Evolutionary conservation across 2,329 filamentous ascomycete species (phyloP).

Genomic region (Exophiala lecanii-corni): DNA sequence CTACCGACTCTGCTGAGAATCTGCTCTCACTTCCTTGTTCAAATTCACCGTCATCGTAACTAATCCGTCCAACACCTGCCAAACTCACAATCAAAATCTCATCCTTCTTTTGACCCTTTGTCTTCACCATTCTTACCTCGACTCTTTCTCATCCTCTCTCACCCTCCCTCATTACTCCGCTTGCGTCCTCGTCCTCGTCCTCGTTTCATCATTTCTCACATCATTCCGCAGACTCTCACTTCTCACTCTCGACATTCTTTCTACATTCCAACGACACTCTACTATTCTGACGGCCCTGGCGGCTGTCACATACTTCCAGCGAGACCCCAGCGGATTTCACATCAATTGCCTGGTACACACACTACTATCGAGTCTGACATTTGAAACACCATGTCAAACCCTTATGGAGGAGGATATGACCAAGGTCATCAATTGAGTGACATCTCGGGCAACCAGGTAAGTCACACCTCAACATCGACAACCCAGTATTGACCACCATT

Average conservation of each 20-base stretch:
- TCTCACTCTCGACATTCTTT: no score
- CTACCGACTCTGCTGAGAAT: no score
- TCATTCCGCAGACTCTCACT: no score
- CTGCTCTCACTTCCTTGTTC: neutral
- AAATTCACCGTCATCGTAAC: neutral
- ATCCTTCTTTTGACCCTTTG: neutral
- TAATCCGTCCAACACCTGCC: neutral
- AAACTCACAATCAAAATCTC: neutral
- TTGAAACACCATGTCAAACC: slow-evolving; percentile 19
- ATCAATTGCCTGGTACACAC: neutral
- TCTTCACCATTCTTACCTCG: neutral
- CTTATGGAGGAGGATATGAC: slow-evolving; percentile 51
- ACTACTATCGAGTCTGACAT: no score
- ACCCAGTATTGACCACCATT: slow-evolving; percentile 31
- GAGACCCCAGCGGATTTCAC: neutral
- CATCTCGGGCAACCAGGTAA: slow-evolving; percentile 19
- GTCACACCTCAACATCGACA: slow-evolving; percentile 9
- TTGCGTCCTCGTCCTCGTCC: slow-evolving; percentile 1
- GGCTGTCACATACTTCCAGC: slow-evolving; percentile 17
- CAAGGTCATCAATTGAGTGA: slow-evolving; percentile 48
- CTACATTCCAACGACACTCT: neutral
- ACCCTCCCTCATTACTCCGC: neutral
- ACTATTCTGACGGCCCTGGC: slow-evolving; percentile 14
- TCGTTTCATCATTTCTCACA: neutral
- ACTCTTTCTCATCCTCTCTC: neutral